A percentile compares a stretch with the other conserved stretches of the same genome.
Evolutionary conservation across 345 rosid genomes (phyloP).

Genomic region (Eucalyptus polyanthemos): DNA sequence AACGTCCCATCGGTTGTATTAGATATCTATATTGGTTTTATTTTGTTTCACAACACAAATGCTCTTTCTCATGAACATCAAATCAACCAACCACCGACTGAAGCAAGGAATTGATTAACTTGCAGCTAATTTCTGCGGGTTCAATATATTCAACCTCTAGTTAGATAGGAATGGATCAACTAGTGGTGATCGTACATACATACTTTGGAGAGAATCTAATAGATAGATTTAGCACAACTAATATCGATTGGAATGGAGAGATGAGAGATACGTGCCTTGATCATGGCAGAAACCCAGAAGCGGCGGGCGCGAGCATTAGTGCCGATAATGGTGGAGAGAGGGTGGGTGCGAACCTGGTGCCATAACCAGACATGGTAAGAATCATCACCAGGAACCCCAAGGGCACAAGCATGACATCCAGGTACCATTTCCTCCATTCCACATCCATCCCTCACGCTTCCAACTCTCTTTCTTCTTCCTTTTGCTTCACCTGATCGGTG

Average conservation of each 20-base stretch:
- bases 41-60: not conserved
- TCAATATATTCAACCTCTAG: not conserved
- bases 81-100: not conserved
- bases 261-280: not conserved
- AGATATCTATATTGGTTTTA: not conserved
- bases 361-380: not conserved
- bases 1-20: not conserved
- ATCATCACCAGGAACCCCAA: not conserved
- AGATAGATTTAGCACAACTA: not conserved
- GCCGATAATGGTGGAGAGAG: not conserved
- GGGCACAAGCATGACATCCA: not conserved
- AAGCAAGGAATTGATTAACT: not conserved
- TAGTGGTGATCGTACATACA: not conserved
- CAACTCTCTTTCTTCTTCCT: not conserved
- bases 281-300: not conserved
- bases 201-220: not conserved
- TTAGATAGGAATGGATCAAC: not conserved
- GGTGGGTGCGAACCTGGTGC: not conserved
- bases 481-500: not conserved
- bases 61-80: not conserved
- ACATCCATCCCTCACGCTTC: not conserved
- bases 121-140: not conserved
- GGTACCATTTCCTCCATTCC: not conserved
- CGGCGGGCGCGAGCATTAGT: not conserved
- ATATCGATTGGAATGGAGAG: not conserved